Base-by-base conservation (phyloP, 1,284 basidiomycete genomes). In the Cutaneotrichosporon sp. region DNA sequence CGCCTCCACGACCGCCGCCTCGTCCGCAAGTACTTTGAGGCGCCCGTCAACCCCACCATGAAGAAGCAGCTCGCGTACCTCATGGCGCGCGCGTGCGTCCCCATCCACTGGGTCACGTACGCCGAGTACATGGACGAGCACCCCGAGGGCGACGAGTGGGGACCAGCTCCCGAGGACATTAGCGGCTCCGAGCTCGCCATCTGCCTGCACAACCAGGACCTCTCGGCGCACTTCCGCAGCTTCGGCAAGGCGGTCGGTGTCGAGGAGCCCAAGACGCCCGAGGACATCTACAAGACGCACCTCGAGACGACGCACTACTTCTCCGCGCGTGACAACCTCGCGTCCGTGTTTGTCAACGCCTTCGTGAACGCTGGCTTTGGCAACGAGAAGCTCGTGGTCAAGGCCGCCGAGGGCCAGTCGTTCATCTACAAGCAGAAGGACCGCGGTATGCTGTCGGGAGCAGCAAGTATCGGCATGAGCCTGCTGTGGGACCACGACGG, bases 371-470 rank as follows among this genome's bases (percentile, higher is more conserved):
- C 95, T 43, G 97, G 97, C 0, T 99, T 97, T 74, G 95, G 95
- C 20, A 99, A 99, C 77, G 97, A 99, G 78, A 97, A 97, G 79
- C 86, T 99, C 60, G 95, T 99, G 89, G 94, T 95, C 5, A 89
- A 90, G 71, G 95, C 95, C 1, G 90, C 93, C 61, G 95, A 97
- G 74, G 95, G 95, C 24, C 91, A 89, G 79, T 95, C 92, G 70
- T 99, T 95, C 92, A 94, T 99, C 67, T 99, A 99, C 84, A 98
- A 98, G 86, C 98, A 98, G 83, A 98, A 98, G 82, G 95, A 98
- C 60, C 90, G 97, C 66, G 92, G 93, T 62, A 98, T 97, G 93
- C 88, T 97, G 84, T 94, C 91, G 67, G 97, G 97, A 20, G 87
- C 95, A 22, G 97, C 97, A 3, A 95, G 91, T 64, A 85, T 98